These are phyloP conservation scores for Lactifluus echinatus DNA, from an alignment of 768 basidiomycete species.

Conservation along the genomic window DNA sequence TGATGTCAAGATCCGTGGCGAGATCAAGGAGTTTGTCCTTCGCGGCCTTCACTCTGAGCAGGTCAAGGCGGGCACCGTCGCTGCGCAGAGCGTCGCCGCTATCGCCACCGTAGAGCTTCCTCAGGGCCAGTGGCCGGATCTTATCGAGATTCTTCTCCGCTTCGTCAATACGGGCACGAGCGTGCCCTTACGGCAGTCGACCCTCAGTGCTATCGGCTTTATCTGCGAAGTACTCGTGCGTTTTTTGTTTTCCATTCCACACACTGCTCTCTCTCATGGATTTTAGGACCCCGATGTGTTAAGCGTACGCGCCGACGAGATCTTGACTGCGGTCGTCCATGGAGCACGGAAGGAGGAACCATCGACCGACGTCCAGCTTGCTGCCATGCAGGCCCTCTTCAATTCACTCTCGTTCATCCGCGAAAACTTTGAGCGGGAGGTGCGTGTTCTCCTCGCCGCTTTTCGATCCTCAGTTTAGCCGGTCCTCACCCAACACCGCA, in stretches of 20 bases:
- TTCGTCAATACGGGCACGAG: slow-evolving; percentile 74
- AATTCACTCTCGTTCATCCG: slow-evolving; percentile 97
- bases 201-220: slow-evolving; percentile 91
- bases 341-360: slow-evolving; percentile 95
- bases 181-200: slow-evolving; percentile 71
- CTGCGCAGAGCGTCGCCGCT: slow-evolving; percentile 90
- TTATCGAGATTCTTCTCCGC: slow-evolving; percentile 80
- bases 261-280: slow-evolving; percentile 13
- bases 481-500: slow-evolving; percentile 28
- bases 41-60: slow-evolving; percentile 68
- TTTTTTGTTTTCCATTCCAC: slow-evolving; percentile 21
- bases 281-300: slow-evolving; percentile 87
- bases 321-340: slow-evolving; percentile 96
- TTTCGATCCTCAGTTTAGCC: slow-evolving; percentile 1
- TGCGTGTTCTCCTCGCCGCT: slow-evolving; percentile 30
- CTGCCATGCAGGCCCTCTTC: slow-evolving; percentile 85
- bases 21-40: slow-evolving; percentile 85
- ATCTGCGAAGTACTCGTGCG: slow-evolving; percentile 95
- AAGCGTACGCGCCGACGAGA: slow-evolving; percentile 86
- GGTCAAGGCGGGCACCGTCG: slow-evolving; percentile 71
- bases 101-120: slow-evolving; percentile 93
- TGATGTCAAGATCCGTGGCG: slow-evolving; percentile 52
- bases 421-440: slow-evolving; percentile 97
- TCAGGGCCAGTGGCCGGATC: slow-evolving; percentile 76
- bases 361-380: slow-evolving; percentile 81